Conservation (phyloP, 306 rosid species). For the Notholithocarpus densiflorus region DNA sequence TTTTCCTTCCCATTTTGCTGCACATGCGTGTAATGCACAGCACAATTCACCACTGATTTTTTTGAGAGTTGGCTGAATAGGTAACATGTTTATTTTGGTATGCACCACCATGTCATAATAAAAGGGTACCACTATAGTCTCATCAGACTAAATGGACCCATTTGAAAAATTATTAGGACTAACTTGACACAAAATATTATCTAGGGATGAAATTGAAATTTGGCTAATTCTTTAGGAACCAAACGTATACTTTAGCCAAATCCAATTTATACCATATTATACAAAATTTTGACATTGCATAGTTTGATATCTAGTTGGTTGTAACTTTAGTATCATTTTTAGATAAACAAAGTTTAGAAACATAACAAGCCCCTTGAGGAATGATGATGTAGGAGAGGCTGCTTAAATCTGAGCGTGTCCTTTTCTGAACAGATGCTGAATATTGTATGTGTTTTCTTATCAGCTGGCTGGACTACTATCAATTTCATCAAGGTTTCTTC, state of each 20-base stretch:
- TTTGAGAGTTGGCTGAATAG: too few relatives aligned
- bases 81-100: too few relatives aligned
- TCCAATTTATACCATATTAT: neutral
- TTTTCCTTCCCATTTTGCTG: too few relatives aligned
- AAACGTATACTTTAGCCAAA: neutral
- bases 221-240: too few relatives aligned
- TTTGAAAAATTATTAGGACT: too few relatives aligned
- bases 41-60: too few relatives aligned
- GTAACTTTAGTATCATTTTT: neutral
- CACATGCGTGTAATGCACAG: too few relatives aligned
- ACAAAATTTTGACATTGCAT: neutral
- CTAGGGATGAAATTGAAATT: too few relatives aligned
- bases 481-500: constrained; percentile 64
- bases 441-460: constrained; percentile 8
- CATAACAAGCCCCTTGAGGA: neutral
- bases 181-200: too few relatives aligned
- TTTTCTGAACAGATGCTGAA: neutral
- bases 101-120: too few relatives aligned
- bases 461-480: constrained; percentile 78
- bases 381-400: neutral
- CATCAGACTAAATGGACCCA: too few relatives aligned
- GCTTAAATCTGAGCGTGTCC: neutral
- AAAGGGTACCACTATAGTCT: too few relatives aligned
- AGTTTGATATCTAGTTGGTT: neutral
- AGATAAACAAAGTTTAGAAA: neutral